These are phyloP conservation scores for Flaveria linearis DNA, from an alignment of 129 eudicot genomes.

Conservation along the genomic window DNA sequence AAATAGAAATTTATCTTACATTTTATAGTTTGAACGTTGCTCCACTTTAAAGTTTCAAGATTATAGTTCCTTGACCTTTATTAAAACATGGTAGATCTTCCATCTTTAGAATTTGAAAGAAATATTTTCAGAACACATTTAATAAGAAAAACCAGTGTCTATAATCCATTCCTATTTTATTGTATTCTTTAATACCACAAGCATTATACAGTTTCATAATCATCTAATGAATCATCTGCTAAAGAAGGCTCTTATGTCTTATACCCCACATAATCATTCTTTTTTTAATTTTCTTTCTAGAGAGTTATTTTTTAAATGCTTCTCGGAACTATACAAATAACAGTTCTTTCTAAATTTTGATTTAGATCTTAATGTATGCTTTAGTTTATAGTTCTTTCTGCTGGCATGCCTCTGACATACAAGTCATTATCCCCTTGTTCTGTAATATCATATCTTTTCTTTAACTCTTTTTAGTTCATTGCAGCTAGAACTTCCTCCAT, in stretches of 20 bases:
- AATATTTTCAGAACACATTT: background rate
- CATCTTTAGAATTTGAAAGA: background rate
- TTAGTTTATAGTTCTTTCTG: too few relatives aligned
- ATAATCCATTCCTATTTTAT: background rate
- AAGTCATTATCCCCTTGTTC: background rate
- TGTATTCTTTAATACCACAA: background rate
- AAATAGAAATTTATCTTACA: too few relatives aligned
- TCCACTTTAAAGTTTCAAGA: too few relatives aligned
- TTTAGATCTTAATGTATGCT: background rate
- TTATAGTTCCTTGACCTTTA: too few relatives aligned
- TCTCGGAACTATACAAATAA: background rate
- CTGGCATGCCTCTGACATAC: background rate
- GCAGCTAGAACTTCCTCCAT: too few relatives aligned
- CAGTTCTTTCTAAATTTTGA: background rate
- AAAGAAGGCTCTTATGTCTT: background rate
- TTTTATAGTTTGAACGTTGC: too few relatives aligned
- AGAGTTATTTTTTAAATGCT: background rate
- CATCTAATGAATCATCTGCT: background rate
- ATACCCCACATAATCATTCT: background rate
- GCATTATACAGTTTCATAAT: background rate
- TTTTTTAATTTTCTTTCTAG: background rate
- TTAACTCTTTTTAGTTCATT: too few relatives aligned
- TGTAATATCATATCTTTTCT: background rate
- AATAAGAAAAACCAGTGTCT: background rate
- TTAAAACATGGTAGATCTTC: background rate